Evolutionary conservation across 2,329 filamentous ascomycete species (phyloP).

Genomic region (Aureobasidium vineae): DNA sequence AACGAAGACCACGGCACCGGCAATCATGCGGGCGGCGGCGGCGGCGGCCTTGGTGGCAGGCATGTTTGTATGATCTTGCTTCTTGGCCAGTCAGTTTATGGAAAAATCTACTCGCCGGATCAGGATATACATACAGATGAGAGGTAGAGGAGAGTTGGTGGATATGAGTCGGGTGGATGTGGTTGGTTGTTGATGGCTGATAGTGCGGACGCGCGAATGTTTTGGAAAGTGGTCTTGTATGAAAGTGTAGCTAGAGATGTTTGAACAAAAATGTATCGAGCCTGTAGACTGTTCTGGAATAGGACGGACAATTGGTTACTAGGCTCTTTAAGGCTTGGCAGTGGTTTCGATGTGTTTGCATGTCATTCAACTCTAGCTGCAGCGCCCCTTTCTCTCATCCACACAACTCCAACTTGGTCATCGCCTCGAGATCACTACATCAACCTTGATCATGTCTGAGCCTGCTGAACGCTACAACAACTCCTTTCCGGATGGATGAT

Average conservation of each 20-base stretch:
- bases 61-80: background rate
- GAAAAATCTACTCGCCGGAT: background rate
- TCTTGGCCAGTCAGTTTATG: background rate
- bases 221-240: background rate
- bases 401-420: no score
- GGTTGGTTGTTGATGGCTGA: background rate
- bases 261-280: background rate
- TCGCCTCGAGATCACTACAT: no score
- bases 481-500: no score
- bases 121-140: background rate
- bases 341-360: background rate
- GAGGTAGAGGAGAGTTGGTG: background rate
- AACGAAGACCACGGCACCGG: background rate
- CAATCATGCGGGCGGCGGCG: background rate
- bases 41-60: slow-evolving; percentile 8
- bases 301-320: background rate
- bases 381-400: background rate
- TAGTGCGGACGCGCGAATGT: background rate
- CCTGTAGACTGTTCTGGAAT: background rate
- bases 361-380: background rate
- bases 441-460: no score
- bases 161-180: background rate
- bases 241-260: background rate
- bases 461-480: no score
- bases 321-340: background rate